These are phyloP conservation scores for Diutina catenulata DNA, from an alignment of 1,139 yeast species.

Conservation along the genomic window DNA sequence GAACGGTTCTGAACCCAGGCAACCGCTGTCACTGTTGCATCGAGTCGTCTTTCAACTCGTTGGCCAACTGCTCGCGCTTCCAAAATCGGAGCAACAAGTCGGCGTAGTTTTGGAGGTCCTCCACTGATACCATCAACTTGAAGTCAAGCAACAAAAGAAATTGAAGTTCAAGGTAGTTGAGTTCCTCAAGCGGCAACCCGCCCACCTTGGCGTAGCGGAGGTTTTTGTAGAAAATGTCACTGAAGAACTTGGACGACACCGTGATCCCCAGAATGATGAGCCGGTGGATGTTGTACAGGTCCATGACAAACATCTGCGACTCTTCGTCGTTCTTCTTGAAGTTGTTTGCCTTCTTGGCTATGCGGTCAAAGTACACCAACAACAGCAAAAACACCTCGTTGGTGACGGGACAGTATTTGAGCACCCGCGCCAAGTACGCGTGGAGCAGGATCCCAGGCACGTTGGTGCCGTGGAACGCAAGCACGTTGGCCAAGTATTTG, in stretches of 20 bases:
- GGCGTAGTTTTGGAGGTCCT: slow-evolving; percentile 85
- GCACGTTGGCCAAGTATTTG: slow-evolving; percentile 57
- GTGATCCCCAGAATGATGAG: slow-evolving; percentile 94
- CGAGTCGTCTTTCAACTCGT: slow-evolving; percentile 20
- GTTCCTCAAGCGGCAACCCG: slow-evolving; percentile 87
- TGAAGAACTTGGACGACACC: slow-evolving; percentile 88
- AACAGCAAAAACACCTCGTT: slow-evolving; percentile 88
- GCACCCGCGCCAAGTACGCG: slow-evolving; percentile 78
- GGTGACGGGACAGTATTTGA: slow-evolving; percentile 95
- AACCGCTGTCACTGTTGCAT: no score
- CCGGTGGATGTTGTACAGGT: slow-evolving; percentile 89
- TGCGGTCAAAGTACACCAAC: slow-evolving; percentile 87
- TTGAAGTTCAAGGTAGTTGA: slow-evolving; percentile 86
- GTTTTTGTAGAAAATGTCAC: slow-evolving; percentile 93
- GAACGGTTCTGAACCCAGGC: no score
- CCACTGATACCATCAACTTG: slow-evolving; percentile 75
- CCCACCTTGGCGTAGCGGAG: slow-evolving; percentile 96
- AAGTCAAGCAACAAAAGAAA: slow-evolving; percentile 78
- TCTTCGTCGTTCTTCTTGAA: slow-evolving; percentile 18
- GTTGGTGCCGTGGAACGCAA: slow-evolving; percentile 92
- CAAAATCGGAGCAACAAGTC: slow-evolving; percentile 77
- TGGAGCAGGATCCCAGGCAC: slow-evolving; percentile 89
- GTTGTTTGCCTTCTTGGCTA: slow-evolving; percentile 77
- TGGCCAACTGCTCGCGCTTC: slow-evolving; percentile 50
- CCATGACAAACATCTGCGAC: slow-evolving; percentile 80